Conservation (phyloP, 2,329 filamentous ascomycete genomes). For the Claviceps sp. region DNA sequence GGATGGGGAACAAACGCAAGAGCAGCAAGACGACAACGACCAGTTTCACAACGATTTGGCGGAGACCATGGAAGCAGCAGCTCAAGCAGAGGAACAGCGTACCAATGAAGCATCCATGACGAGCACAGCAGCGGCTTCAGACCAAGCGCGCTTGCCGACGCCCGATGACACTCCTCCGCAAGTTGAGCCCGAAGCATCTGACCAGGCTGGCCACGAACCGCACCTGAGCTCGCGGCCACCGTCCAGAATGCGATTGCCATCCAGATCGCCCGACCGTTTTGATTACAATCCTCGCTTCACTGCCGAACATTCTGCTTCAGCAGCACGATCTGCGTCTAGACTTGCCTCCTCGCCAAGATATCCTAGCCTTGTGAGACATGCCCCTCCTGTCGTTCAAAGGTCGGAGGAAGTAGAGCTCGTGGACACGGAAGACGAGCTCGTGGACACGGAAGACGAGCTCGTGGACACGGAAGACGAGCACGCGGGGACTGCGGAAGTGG, state of each 20-base stretch:
- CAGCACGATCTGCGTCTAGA: neutral
- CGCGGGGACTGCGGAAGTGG: neutral
- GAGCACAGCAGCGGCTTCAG: conserved; percentile 22
- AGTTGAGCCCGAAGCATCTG: conserved; percentile 10
- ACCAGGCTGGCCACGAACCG: conserved; percentile 11
- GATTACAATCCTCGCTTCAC: neutral
- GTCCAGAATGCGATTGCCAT: neutral
- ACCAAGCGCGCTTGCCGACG: conserved; percentile 34
- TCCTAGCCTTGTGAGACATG: neutral
- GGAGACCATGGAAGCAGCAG: conserved; percentile 5
- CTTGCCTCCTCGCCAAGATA: conserved; percentile 2
- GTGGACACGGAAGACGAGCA: neutral
- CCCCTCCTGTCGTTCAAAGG: neutral
- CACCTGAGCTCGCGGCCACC: neutral
- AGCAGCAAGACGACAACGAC: conserved; percentile 4
- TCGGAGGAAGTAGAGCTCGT: neutral
- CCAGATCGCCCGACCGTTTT: neutral
- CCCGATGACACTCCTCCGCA: conserved; percentile 38
- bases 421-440: neutral
- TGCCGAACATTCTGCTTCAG: neutral
- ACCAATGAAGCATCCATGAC: conserved; percentile 14
- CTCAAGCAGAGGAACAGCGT: neutral
- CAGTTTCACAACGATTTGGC: neutral
- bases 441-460: no score
- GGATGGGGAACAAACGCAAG: conserved; percentile 2